These are phyloP conservation scores for Pyrenophora teres DNA, from an alignment of 2,329 filamentous ascomycete species.

Conservation along the genomic window DNA sequence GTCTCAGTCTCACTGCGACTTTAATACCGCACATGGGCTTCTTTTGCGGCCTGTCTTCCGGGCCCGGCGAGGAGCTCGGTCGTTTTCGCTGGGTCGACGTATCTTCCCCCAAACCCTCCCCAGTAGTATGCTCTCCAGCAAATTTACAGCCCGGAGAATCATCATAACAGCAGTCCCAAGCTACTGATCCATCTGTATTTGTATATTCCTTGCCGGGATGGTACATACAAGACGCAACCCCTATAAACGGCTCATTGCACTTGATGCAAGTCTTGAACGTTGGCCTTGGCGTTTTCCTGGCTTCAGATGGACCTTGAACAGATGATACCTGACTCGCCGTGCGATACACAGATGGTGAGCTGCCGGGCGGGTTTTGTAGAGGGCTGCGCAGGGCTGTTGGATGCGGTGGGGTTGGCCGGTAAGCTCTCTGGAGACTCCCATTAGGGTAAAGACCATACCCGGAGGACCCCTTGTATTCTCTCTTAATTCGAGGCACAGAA, in stretches of 20 bases:
- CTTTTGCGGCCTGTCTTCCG: conserved; percentile 1
- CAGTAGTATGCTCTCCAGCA: conserved; percentile 8
- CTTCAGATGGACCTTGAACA: neutral
- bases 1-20: neutral
- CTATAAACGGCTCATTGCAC: conserved; percentile 19
- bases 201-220: conserved; percentile 18
- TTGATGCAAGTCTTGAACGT: conserved; percentile 15
- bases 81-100: neutral
- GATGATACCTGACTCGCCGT: neutral
- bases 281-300: neutral
- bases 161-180: conserved; percentile 18
- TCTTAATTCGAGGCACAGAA: conserved; percentile 14
- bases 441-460: conserved; percentile 17
- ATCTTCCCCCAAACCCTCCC: neutral
- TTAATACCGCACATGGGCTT: neutral
- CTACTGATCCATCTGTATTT: neutral
- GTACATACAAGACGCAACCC: conserved; percentile 17
- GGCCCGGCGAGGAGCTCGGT: conserved; percentile 4
- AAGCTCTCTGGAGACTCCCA: conserved; percentile 12
- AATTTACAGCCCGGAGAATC: conserved; percentile 20
- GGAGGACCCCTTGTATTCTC: conserved; percentile 8
- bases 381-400: neutral
- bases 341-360: neutral
- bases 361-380: neutral
- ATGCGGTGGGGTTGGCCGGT: neutral